Evolutionary conservation across 768 basidiomycete genomes (phyloP).

Genomic region (Melanogaster broomeanus): DNA sequence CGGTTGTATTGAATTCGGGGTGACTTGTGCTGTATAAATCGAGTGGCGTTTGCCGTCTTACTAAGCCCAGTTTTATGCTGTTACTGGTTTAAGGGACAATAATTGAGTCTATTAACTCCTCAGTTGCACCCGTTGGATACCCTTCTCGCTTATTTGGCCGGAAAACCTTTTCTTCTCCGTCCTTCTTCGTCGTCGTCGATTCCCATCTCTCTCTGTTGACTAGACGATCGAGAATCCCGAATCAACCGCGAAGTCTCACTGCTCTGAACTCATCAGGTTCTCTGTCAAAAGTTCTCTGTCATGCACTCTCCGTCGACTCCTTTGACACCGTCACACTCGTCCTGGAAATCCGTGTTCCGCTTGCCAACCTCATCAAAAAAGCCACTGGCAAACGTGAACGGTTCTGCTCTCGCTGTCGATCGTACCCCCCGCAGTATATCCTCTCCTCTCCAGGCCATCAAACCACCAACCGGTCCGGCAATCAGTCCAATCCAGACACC

Average conservation of each 20-base stretch:
- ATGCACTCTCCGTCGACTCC: conserved; percentile 29
- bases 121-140: not conserved
- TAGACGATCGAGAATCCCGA: conserved; percentile 23
- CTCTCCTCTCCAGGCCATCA: conserved; percentile 29
- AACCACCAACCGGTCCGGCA: conserved; percentile 30
- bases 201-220: not conserved
- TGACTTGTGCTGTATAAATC: conserved; percentile 1
- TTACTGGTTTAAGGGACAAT: conserved; percentile 16
- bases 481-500: conserved; percentile 55
- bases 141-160: conserved; percentile 16
- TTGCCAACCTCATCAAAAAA: conserved; percentile 70
- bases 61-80: conserved; percentile 23
- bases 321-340: conserved; percentile 27
- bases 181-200: conserved; percentile 9
- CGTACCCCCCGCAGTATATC: conserved; percentile 34
- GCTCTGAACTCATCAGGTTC: not conserved
- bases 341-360: conserved; percentile 79
- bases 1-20: not conserved
- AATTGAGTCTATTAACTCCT: conserved; percentile 2
- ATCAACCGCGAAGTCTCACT: conserved; percentile 23
- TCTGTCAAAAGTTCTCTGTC: not conserved
- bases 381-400: conserved; percentile 35
- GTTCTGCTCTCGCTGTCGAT: conserved; percentile 52
- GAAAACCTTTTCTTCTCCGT: conserved; percentile 16
- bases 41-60: conserved; percentile 33